phyloP scores from a whole-genome alignment of 495 filamentous ascomycete species.

The Thermothielavioides terrestris region DNA sequence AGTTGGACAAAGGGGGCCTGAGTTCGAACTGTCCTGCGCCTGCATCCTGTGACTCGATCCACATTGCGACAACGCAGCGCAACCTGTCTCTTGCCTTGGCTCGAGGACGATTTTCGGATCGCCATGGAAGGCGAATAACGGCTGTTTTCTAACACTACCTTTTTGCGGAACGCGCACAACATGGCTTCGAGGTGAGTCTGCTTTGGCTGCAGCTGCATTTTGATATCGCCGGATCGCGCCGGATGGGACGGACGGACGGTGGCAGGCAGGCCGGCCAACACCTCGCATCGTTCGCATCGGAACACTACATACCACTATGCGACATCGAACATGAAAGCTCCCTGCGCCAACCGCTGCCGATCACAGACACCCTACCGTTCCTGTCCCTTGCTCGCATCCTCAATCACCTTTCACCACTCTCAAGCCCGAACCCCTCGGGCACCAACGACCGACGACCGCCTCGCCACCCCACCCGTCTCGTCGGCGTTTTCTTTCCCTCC shows the following conservation, averaged over 20 bases:
- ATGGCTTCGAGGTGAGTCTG: conserved; percentile 22
- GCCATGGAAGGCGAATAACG: neutral
- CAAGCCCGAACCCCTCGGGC: too few relatives aligned
- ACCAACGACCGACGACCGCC: too few relatives aligned
- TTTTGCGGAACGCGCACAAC: neutral
- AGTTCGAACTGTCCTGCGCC: neutral
- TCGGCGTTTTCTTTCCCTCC: too few relatives aligned
- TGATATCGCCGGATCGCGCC: neutral
- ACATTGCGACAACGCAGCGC: neutral
- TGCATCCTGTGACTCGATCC: conserved; percentile 4
- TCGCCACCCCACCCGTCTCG: too few relatives aligned
- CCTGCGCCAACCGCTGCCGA: too few relatives aligned
- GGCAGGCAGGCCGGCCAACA: neutral
- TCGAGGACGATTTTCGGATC: neutral
- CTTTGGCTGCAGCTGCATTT: neutral
- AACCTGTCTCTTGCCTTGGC: neutral
- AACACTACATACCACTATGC: too few relatives aligned
- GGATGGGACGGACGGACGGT: neutral
- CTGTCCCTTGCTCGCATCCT: too few relatives aligned
- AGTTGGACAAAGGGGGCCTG: conserved; percentile 1
- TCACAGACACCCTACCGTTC: too few relatives aligned
- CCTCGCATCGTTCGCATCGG: neutral
- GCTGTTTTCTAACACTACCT: neutral
- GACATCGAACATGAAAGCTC: conserved; percentile 6
- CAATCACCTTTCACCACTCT: too few relatives aligned